Percentiles rank a stretch among this genome's conserved stretches.
These are phyloP conservation scores for Anastatica hierochuntica DNA, from an alignment of 345 rosid species.

Conservation along the genomic window DNA sequence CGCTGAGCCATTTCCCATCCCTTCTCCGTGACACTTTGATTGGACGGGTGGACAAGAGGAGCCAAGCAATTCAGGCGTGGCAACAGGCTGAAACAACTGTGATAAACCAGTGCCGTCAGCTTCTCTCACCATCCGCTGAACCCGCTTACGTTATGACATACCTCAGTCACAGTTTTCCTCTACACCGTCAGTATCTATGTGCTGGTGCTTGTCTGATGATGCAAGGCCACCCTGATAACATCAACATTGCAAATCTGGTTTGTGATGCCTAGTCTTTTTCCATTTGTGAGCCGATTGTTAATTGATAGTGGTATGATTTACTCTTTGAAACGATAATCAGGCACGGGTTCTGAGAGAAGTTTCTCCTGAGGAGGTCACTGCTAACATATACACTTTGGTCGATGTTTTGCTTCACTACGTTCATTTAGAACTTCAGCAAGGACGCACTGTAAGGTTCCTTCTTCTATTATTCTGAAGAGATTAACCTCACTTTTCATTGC, in stretches of 20 bases:
- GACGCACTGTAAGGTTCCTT: slow-evolving; percentile 63
- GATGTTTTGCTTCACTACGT: slow-evolving; percentile 85
- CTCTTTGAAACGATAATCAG: slow-evolving; percentile 33
- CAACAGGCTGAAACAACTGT: slow-evolving; percentile 88
- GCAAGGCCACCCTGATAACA: slow-evolving; percentile 87
- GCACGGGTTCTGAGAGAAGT: slow-evolving; percentile 78
- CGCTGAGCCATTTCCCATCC: slow-evolving; percentile 69
- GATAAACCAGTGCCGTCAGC: slow-evolving; percentile 82
- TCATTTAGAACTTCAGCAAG: slow-evolving; percentile 70
- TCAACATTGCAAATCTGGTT: slow-evolving; percentile 83
- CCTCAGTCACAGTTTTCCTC: slow-evolving; percentile 63
- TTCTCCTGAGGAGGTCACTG: slow-evolving; percentile 93
- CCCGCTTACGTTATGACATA: slow-evolving; percentile 73
- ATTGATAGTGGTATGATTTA: slow-evolving; percentile 12
- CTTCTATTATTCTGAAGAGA: slow-evolving; percentile 4
- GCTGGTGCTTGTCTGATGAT: slow-evolving; percentile 96
- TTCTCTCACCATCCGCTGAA: slow-evolving; percentile 79
- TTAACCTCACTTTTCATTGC: slow-evolving; percentile 4
- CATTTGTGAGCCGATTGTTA: slow-evolving; percentile 1
- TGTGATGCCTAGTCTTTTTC: slow-evolving; percentile 12
- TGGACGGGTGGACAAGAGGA: slow-evolving; percentile 62
- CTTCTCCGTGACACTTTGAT: slow-evolving; percentile 65
- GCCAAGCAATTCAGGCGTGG: slow-evolving; percentile 70
- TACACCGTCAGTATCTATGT: slow-evolving; percentile 80
- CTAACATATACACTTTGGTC: slow-evolving; percentile 90